phyloP scores from a whole-genome alignment of 2,329 filamentous ascomycete genomes.

The Nemania sp. region DNA sequence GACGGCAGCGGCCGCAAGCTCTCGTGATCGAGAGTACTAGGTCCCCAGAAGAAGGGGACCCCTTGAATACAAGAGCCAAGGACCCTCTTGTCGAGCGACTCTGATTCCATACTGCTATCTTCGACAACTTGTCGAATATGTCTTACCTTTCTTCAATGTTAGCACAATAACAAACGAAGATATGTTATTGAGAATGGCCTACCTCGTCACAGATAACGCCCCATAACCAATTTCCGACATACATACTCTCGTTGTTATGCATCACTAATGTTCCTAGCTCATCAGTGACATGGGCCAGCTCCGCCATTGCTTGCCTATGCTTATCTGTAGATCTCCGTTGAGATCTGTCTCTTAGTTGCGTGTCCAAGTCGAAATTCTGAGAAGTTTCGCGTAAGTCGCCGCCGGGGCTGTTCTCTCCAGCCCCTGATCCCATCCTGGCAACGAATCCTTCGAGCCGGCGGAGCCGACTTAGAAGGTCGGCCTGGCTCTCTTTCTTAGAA shows the following conservation, averaged over 20 bases:
- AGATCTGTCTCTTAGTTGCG: background rate
- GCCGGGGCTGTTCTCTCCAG: background rate
- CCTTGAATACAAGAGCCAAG: conserved; percentile 5
- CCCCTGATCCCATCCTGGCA: background rate
- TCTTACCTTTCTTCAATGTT: conserved; percentile 3
- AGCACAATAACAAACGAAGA: too few relatives aligned
- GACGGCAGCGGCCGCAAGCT: conserved; percentile 6
- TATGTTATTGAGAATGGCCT: background rate
- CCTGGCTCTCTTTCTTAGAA: conserved; percentile 4
- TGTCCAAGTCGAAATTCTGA: background rate
- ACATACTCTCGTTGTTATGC: conserved; percentile 9
- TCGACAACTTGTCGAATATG: conserved; percentile 18
- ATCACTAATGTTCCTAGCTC: conserved; percentile 15
- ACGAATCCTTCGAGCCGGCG: conserved; percentile 15
- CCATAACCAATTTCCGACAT: conserved; percentile 17
- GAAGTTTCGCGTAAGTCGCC: background rate
- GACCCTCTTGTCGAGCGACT: conserved; percentile 12
- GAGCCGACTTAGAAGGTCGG: conserved; percentile 10
- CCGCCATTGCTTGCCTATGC: background rate
- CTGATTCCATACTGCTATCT: background rate
- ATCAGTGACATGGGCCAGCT: conserved; percentile 4
- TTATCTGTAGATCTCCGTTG: background rate
- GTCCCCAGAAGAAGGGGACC: conserved; percentile 16
- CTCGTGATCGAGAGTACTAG: background rate
- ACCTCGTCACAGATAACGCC: conserved; percentile 15